A percentile compares a stretch with the other conserved stretches of the same genome.
Evolutionary conservation across 139 green algal species (phyloP).

Genomic region (Tetradesmus obliquus): DNA sequence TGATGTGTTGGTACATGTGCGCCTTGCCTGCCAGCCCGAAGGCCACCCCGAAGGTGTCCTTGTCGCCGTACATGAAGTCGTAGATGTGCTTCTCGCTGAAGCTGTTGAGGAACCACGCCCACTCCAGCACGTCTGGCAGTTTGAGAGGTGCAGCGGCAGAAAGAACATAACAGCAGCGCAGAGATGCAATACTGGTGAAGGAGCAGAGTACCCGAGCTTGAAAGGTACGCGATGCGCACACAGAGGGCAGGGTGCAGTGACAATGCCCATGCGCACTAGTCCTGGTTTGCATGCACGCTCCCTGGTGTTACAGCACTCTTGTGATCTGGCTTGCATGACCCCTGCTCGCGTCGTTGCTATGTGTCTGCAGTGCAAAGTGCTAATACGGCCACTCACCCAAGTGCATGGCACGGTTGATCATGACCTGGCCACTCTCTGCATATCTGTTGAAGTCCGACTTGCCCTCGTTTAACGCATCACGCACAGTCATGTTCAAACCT

Average conservation of each 20-base stretch:
- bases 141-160: neutral
- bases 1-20: conserved; percentile 33
- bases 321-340: neutral
- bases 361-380: neutral
- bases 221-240: too few species aligned
- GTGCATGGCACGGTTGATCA: conserved; percentile 51
- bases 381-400: neutral
- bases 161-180: neutral
- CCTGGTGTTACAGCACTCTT: too few species aligned
- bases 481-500: neutral
- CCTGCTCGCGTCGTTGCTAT: neutral
- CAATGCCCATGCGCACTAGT: too few species aligned
- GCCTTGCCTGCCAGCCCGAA: conserved; percentile 51
- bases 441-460: conserved; percentile 46
- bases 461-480: conserved; percentile 9
- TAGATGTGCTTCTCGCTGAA: conserved; percentile 35
- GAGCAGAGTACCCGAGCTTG: too few species aligned
- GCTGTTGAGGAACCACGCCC: conserved; percentile 55
- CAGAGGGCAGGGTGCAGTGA: too few species aligned
- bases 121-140: conserved; percentile 49
- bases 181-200: neutral
- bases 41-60: conserved; percentile 55
- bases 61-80: conserved; percentile 62
- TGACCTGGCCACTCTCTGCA: conserved; percentile 57
- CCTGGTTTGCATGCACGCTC: too few species aligned